Conservation (phyloP, 148 eudicot species). For the Rhododendron williamsianum region DNA sequence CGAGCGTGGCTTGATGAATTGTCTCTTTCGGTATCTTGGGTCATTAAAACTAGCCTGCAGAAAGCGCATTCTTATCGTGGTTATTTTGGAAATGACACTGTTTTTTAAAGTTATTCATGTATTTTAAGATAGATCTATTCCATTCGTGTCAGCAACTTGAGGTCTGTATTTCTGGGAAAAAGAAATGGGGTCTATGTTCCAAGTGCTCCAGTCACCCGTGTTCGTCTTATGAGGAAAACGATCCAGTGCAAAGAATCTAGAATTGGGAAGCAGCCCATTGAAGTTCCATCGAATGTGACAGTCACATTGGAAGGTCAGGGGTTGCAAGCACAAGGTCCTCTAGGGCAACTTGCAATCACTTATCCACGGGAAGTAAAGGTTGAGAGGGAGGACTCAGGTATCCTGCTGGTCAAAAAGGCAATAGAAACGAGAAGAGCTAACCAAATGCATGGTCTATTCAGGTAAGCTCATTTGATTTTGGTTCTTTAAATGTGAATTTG, state of each 20-base stretch:
- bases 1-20: not conserved
- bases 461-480: slow-evolving; percentile 28
- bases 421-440: slow-evolving; percentile 81
- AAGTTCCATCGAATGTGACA: slow-evolving; percentile 77
- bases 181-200: slow-evolving; percentile 32
- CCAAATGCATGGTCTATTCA: slow-evolving; percentile 96
- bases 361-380: slow-evolving; percentile 80
- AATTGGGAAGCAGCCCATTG: slow-evolving; percentile 82
- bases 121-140: not conserved
- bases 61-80: not conserved
- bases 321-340: slow-evolving; percentile 78
- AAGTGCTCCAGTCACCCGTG: slow-evolving; percentile 29
- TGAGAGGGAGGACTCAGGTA: slow-evolving; percentile 64
- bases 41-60: not conserved
- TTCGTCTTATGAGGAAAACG: slow-evolving; percentile 39
- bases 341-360: slow-evolving; percentile 74
- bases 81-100: not conserved
- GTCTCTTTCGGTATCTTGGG: not conserved
- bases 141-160: slow-evolving; percentile 42
- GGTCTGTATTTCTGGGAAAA: slow-evolving; percentile 50
- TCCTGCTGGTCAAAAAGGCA: slow-evolving; percentile 60
- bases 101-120: not conserved
- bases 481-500: not conserved
- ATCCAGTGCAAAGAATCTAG: slow-evolving; percentile 90
- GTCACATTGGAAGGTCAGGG: slow-evolving; percentile 67